Percentiles rank a stretch among this genome's conserved stretches.
phyloP scores from a whole-genome alignment of 768 basidiomycete species.

The Stropharia rugosoannulata region DNA sequence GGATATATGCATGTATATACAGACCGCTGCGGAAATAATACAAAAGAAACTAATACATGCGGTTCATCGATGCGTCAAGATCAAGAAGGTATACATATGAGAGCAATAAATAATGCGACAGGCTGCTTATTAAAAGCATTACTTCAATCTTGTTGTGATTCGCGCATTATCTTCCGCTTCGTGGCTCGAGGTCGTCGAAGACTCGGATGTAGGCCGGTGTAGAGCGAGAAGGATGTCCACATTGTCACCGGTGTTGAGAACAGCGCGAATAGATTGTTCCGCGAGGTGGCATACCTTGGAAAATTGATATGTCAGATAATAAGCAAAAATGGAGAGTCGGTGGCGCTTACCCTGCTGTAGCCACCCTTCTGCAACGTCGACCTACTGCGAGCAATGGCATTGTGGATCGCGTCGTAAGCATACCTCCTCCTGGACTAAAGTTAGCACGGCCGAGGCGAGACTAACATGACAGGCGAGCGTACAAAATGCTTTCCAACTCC shows the following conservation, averaged over 20 bases:
- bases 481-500: slow-evolving; percentile 76
- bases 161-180: slow-evolving; percentile 34
- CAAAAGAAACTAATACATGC: slow-evolving; percentile 20
- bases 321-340: slow-evolving; percentile 2
- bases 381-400: slow-evolving; percentile 70
- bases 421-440: slow-evolving; percentile 58
- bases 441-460: slow-evolving; percentile 7
- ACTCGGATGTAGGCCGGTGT: slow-evolving; percentile 40
- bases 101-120: slow-evolving; percentile 16
- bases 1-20: slow-evolving; percentile 5
- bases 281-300: slow-evolving; percentile 67
- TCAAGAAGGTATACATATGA: slow-evolving; percentile 15
- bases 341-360: slow-evolving; percentile 41
- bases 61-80: slow-evolving; percentile 6
- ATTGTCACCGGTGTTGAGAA: slow-evolving; percentile 71
- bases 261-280: slow-evolving; percentile 66
- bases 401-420: slow-evolving; percentile 79
- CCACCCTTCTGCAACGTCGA: slow-evolving; percentile 57
- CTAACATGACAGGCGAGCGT: slow-evolving; percentile 21
- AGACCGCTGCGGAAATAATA: slow-evolving; percentile 1
- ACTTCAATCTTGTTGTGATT: slow-evolving; percentile 36
- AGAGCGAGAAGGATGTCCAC: slow-evolving; percentile 61
- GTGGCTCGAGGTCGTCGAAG: slow-evolving; percentile 20
- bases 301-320: slow-evolving; percentile 2
- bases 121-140: slow-evolving; percentile 4